Evolutionary conservation across 768 basidiomycete species (phyloP).

Genomic region (Lactifluus piperatus): DNA sequence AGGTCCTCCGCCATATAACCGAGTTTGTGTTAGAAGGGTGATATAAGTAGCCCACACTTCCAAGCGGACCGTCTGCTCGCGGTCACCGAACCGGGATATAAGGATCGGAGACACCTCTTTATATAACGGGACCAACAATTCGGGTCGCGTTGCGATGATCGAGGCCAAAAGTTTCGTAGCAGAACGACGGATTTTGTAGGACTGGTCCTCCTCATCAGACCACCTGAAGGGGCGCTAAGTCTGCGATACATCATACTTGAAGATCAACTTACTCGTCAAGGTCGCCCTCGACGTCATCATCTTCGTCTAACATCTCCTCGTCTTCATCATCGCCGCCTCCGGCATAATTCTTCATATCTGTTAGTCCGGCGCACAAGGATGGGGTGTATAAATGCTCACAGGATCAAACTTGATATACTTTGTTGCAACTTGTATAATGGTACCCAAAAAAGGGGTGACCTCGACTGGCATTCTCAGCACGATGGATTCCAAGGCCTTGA

Average conservation of each 20-base stretch:
- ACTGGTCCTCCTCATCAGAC: conserved; percentile 96
- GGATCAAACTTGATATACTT: conserved; percentile 91
- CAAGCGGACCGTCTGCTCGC: conserved; percentile 88
- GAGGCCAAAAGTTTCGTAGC: conserved; percentile 85
- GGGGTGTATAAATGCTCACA: conserved; percentile 36
- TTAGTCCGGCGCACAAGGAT: not conserved
- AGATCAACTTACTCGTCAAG: conserved; percentile 55
- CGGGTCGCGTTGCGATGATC: conserved; percentile 84
- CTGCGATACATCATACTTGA: conserved; percentile 4
- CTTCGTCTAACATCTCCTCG: conserved; percentile 52
- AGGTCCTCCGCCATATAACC: conserved; percentile 60
- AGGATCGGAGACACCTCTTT: conserved; percentile 80
- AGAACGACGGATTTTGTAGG: conserved; percentile 93
- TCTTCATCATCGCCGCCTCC: conserved; percentile 61
- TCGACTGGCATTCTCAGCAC: conserved; percentile 80
- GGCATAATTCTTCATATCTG: conserved; percentile 60
- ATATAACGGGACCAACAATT: conserved; percentile 71
- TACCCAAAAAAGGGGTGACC: conserved; percentile 58
- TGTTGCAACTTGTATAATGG: conserved; percentile 61
- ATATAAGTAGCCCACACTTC: conserved; percentile 89
- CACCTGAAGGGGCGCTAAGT: conserved; percentile 43
- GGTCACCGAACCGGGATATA: conserved; percentile 86
- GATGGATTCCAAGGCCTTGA: conserved; percentile 75
- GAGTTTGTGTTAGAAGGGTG: conserved; percentile 74
- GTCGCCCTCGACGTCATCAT: conserved; percentile 74